Percentiles rank a stretch among this genome's conserved stretches.
phyloP scores from a whole-genome alignment of 768 basidiomycete genomes.

The Termitomyces sp. region DNA sequence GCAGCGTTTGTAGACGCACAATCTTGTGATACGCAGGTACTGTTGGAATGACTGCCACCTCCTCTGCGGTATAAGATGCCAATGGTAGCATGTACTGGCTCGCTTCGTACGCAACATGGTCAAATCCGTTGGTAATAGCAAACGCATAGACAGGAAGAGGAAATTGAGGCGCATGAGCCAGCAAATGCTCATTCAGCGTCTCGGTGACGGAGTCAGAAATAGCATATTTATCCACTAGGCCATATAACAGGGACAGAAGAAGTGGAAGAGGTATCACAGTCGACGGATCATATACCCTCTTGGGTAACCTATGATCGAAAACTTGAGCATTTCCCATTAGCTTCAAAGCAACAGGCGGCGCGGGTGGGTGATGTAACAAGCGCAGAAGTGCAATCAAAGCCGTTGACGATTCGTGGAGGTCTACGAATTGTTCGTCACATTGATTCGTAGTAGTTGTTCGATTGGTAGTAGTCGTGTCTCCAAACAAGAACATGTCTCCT shows the following conservation, averaged over 20 bases:
- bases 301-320: conserved; percentile 27
- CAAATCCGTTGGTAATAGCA: conserved; percentile 41
- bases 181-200: conserved; percentile 48
- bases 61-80: conserved; percentile 47
- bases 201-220: conserved; percentile 43
- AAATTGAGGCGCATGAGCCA: conserved; percentile 44
- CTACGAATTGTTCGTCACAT: conserved; percentile 33
- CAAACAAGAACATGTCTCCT: conserved; percentile 72
- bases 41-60: conserved; percentile 52
- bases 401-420: conserved; percentile 52
- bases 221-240: conserved; percentile 64
- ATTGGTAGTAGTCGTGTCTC: conserved; percentile 30
- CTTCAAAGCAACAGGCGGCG: conserved; percentile 36
- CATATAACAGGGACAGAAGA: conserved; percentile 49
- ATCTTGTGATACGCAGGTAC: conserved; percentile 63
- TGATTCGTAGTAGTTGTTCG: conserved; percentile 14
- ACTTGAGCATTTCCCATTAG: conserved; percentile 23
- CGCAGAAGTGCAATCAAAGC: conserved; percentile 49
- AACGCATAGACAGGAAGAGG: conserved; percentile 64
- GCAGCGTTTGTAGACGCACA: conserved; percentile 53
- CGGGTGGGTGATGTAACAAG: conserved; percentile 54
- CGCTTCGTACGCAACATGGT: conserved; percentile 50
- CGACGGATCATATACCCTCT: conserved; percentile 33
- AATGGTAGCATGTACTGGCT: conserved; percentile 61
- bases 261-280: conserved; percentile 65